phyloP scores from a whole-genome alignment of 148 eudicot species.

The Amaranthus cruentus region DNA sequence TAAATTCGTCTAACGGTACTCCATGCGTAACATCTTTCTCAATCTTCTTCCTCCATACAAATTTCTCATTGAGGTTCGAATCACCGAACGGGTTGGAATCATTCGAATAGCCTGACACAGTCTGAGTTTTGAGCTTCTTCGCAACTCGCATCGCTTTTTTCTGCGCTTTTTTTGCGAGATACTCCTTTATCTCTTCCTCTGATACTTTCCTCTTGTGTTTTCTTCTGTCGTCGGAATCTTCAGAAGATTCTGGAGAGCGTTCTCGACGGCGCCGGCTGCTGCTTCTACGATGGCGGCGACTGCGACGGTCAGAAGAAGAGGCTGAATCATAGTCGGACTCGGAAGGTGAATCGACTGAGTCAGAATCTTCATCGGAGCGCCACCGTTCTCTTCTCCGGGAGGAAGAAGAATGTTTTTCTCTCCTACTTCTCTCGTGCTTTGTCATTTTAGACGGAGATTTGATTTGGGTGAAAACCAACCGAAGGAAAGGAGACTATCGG shows the following conservation, averaged over 20 bases:
- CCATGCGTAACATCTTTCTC: slow-evolving; percentile 66
- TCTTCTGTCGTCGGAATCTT: slow-evolving; percentile 20
- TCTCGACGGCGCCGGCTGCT: slow-evolving; percentile 31
- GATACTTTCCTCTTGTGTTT: slow-evolving; percentile 23
- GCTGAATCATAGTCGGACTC: slow-evolving; percentile 18
- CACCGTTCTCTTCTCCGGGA: slow-evolving; percentile 14
- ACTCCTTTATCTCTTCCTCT: slow-evolving; percentile 54
- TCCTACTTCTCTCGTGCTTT: slow-evolving; percentile 18
- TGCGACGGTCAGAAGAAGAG: slow-evolving; percentile 17
- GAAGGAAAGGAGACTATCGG: too few relatives aligned
- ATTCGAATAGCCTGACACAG: slow-evolving; percentile 73
- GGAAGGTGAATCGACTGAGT: slow-evolving; percentile 10
- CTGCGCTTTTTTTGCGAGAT: slow-evolving; percentile 78
- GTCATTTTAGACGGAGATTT: slow-evolving; percentile 10
- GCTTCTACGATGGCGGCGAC: slow-evolving; percentile 21
- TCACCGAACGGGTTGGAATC: slow-evolving; percentile 92
- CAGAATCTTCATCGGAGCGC: slow-evolving; percentile 22
- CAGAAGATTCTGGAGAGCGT: slow-evolving; percentile 21
- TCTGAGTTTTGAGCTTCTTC: slow-evolving; percentile 64
- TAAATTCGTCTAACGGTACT: slow-evolving; percentile 61
- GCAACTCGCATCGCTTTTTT: slow-evolving; percentile 75
- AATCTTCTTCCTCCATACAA: slow-evolving; percentile 92
- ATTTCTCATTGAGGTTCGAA: slow-evolving; percentile 82
- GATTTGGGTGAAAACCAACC: neutral
- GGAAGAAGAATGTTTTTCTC: slow-evolving; percentile 19